Conservation (phyloP, 768 basidiomycete species). For the Suillus brevipes region DNA sequence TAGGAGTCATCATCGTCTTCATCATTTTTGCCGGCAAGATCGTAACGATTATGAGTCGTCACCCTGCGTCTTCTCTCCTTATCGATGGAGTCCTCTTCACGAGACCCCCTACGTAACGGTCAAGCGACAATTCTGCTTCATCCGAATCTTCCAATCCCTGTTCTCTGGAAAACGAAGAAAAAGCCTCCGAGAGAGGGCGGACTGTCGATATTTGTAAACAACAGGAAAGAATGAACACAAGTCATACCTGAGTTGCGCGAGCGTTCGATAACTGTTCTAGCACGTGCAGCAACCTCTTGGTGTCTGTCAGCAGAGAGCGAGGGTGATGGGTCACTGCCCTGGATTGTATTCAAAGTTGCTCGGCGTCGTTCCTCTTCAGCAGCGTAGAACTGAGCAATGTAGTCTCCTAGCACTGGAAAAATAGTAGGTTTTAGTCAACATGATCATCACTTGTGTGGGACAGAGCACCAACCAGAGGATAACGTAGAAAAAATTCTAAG, state of each 20-base stretch:
- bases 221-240: neutral
- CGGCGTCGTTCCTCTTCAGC: neutral
- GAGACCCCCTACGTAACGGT: neutral
- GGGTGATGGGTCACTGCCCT: neutral
- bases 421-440: neutral
- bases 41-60: neutral
- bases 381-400: neutral
- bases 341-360: neutral
- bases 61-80: neutral
- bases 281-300: neutral
- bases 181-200: neutral
- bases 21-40: neutral
- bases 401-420: neutral
- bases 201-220: neutral
- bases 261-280: neutral
- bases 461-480: constrained; percentile 10
- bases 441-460: neutral
- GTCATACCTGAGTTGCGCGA: neutral
- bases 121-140: neutral
- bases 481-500: neutral
- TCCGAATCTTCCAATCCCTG: neutral
- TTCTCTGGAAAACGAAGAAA: neutral
- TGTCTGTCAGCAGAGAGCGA: neutral
- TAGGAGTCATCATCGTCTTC: neutral
- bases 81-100: neutral